Conservation (phyloP, 2,329 filamentous ascomycete genomes). For the Fusarium lateritium region DNA sequence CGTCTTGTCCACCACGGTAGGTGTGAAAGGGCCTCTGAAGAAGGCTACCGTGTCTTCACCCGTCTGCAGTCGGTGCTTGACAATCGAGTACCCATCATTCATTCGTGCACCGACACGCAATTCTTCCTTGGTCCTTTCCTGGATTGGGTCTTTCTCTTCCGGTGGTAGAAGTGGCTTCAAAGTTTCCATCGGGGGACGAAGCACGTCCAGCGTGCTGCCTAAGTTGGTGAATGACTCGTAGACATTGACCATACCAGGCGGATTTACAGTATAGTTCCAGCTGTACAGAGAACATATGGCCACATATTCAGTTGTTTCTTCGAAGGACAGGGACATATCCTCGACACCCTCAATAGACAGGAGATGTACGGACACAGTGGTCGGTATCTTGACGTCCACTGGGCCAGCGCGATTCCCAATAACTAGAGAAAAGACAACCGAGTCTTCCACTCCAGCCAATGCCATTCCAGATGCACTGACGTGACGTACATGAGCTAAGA, state of each 20-base stretch:
- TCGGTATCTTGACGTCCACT: neutral
- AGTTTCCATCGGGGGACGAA: neutral
- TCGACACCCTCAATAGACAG: constrained; percentile 1
- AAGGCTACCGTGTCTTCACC: neutral
- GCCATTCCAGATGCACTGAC: neutral
- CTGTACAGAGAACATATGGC: neutral
- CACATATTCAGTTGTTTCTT: neutral
- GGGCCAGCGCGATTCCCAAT: neutral
- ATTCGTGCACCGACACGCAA: neutral
- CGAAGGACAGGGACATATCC: neutral
- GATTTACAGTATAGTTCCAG: neutral
- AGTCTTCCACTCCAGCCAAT: neutral
- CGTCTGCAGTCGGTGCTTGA: neutral
- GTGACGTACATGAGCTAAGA: neutral
- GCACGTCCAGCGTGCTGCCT: neutral
- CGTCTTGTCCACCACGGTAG: neutral
- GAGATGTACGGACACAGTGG: neutral
- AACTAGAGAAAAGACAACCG: neutral
- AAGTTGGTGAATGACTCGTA: neutral
- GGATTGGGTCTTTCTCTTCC: neutral
- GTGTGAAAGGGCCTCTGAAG: neutral
- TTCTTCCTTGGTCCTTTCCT: neutral
- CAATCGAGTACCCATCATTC: neutral
- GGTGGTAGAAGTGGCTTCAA: neutral
- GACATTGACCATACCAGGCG: neutral